Evolutionary conservation across 495 filamentous ascomycete species (phyloP), one percentile per base, ranked within the genome.

Genomic region (Xylaria curta): DNA sequence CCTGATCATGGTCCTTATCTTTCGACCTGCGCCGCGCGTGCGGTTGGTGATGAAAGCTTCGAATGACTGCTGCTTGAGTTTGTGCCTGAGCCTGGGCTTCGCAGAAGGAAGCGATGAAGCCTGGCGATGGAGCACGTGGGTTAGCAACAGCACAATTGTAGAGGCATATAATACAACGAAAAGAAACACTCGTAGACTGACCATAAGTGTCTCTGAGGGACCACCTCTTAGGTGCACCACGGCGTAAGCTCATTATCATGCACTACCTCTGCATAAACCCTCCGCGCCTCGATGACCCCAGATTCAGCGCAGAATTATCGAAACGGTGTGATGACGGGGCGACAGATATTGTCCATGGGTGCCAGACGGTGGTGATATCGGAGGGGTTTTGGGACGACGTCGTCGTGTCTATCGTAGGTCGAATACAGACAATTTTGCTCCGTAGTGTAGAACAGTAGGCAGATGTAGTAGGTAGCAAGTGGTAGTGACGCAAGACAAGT

Each of bases 51-150:
- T 65, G 60, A 9, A 70, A 70, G 21, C 46, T n/a, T 56, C 66
- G 70, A 49, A 72, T 59, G 38, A 4, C 72, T 60, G 31, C 36
- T 42, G 40, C 40, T 58, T 75, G 71, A 4, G 68, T 21, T 51
- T 53, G 68, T 6, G 73, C 36, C 17, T 61, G 68, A 1, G 72
- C 53, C 53, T 72, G 74, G 36, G 79, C 73, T 59, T 84, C 81
- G 77, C 84, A 85, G 72, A 87, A 85, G 7, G 78, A 84, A 8
- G 84, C 81, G 54, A 87, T 78, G 61, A 86, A 86, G 68, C 81
- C 81, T 78, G 81, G 78, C 26, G 3, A 51, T 4, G 33, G 42
- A 63, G 42, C 56, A 54, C 36, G 47, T 26, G 59, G 68, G 69
- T 71, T 26, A 71, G 69, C 19, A 72, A 36, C 51, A 21, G 58